A percentile compares a stretch with the other conserved stretches of the same genome.
Conservation (phyloP, 495 filamentous ascomycete species). For the Penicillium angulare region DNA sequence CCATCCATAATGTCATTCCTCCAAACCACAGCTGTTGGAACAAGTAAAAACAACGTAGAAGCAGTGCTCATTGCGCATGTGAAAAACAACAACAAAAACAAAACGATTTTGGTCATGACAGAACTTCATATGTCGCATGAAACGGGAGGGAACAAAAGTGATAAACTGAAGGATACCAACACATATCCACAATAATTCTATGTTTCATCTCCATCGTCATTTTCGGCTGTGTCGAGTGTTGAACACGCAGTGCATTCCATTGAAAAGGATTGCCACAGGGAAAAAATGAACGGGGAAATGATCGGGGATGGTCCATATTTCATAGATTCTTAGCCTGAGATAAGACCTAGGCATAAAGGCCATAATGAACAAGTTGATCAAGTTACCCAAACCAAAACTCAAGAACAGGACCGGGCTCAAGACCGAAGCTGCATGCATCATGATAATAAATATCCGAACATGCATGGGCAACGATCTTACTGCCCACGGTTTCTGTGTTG, state of each 20-base stretch:
- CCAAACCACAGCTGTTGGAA: background rate
- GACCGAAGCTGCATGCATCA: background rate
- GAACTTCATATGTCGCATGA: constrained; percentile 8
- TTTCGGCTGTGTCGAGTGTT: constrained; percentile 15
- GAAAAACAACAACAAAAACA: background rate
- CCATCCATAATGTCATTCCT: background rate
- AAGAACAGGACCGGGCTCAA: background rate
- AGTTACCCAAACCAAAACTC: too few species aligned
- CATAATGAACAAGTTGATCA: background rate
- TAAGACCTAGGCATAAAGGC: background rate
- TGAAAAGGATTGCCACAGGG: constrained; percentile 9
- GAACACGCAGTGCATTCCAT: constrained; percentile 15
- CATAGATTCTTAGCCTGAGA: background rate
- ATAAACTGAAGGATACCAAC: background rate
- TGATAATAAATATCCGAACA: background rate
- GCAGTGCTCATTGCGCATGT: too few species aligned
- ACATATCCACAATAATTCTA: background rate
- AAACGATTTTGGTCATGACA: constrained; percentile 1
- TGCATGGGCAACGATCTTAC: background rate
- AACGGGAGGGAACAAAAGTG: constrained; percentile 1
- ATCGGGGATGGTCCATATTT: background rate
- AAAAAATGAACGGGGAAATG: background rate
- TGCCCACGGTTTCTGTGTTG: background rate
- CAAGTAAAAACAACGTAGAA: too few species aligned
- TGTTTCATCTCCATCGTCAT: background rate